Percentiles rank a stretch among this genome's conserved stretches.
phyloP scores from a whole-genome alignment of 176 grass and related monocot genomes.

The Tuctoria greenei region DNA sequence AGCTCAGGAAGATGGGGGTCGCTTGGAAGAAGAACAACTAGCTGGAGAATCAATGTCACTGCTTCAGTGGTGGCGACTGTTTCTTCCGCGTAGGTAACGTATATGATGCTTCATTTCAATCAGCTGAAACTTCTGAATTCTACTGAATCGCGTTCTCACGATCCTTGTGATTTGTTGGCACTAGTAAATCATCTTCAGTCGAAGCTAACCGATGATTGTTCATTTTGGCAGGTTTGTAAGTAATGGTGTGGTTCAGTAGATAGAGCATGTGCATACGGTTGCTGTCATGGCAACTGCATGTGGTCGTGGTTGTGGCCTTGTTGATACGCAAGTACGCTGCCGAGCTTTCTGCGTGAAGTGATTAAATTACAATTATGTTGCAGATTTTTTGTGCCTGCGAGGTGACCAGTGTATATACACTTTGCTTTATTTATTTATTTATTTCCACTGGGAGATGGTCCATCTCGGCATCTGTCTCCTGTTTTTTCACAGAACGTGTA shows the following conservation, averaged over 20 bases:
- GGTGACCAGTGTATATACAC: neutral
- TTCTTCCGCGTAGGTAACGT: slow-evolving; percentile 8
- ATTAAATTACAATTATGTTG: neutral
- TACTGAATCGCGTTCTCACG: neutral
- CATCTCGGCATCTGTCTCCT: too few species aligned
- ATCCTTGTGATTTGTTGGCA: neutral
- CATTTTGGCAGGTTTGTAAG: slow-evolving; percentile 32
- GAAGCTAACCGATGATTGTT: neutral
- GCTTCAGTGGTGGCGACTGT: neutral
- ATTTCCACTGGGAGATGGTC: too few species aligned
- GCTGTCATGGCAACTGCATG: slow-evolving; percentile 17
- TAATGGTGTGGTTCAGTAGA: neutral
- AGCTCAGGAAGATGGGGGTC: slow-evolving; percentile 55
- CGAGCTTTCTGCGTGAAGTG: slow-evolving; percentile 4
- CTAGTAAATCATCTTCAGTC: neutral
- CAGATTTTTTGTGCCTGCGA: neutral
- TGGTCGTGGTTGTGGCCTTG: neutral
- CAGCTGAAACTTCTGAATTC: neutral
- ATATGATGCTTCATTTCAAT: neutral
- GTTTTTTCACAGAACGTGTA: too few species aligned
- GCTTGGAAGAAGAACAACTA: slow-evolving; percentile 42
- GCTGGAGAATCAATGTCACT: slow-evolving; percentile 21
- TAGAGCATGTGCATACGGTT: neutral
- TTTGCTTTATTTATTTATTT: neutral
- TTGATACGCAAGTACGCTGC: neutral